A percentile compares a stretch with the other conserved stretches of the same genome.
Conservation (phyloP, 306 rosid genomes). For the Vigna mungo region DNA sequence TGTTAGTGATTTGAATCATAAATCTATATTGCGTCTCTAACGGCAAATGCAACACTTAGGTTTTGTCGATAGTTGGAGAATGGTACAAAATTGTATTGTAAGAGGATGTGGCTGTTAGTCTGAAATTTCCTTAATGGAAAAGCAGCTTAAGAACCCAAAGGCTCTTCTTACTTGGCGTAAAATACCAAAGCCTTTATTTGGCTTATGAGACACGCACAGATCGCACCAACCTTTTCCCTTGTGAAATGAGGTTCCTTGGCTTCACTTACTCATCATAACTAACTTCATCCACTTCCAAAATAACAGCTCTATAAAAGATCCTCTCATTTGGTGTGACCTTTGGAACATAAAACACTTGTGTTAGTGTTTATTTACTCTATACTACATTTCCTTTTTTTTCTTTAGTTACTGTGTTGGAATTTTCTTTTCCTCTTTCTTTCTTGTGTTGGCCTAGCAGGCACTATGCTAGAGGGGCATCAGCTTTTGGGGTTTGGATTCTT, state of each 20-base stretch:
- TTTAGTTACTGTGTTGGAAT: background rate
- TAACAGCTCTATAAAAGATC: conserved; percentile 19
- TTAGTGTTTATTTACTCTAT: background rate
- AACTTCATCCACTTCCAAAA: conserved; percentile 19
- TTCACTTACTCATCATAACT: conserved; percentile 6
- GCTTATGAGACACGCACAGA: conserved; percentile 36
- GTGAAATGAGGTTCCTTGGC: conserved; percentile 39
- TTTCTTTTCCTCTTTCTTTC: background rate
- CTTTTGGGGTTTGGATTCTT: conserved; percentile 72
- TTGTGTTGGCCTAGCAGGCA: conserved; percentile 12
- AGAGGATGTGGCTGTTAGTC: background rate
- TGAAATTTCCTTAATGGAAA: conserved; percentile 41
- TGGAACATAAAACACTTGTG: background rate
- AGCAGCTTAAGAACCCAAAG: conserved; percentile 13
- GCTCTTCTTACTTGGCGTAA: conserved; percentile 42
- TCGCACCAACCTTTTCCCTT: conserved; percentile 28
- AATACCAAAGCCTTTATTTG: conserved; percentile 37
- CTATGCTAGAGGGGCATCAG: conserved; percentile 69
- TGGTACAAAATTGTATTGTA: background rate
- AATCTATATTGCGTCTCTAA: background rate
- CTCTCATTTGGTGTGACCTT: background rate
- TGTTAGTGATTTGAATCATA: background rate
- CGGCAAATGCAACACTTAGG: background rate
- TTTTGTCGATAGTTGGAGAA: background rate
- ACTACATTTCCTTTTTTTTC: background rate